These are phyloP conservation scores for Raphanus sativus DNA, from an alignment of 345 rosid genomes.

Conservation along the genomic window DNA sequence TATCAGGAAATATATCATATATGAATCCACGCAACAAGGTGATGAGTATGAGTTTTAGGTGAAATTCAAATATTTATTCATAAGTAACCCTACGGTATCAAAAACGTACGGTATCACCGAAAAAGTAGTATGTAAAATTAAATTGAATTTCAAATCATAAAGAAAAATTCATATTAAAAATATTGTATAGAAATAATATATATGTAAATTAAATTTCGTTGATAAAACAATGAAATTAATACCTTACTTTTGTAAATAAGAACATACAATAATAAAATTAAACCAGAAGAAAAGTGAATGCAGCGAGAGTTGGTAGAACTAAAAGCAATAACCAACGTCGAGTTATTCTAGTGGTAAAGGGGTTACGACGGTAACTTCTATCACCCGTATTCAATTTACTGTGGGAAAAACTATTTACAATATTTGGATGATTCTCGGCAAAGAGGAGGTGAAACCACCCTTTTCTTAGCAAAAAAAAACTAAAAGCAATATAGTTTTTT, in stretches of 20 bases:
- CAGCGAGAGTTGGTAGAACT: background rate
- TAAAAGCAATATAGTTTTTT: background rate
- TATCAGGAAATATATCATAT: background rate
- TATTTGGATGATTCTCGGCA: too few species aligned
- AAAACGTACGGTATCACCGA: background rate
- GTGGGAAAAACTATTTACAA: too few species aligned
- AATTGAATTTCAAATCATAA: background rate
- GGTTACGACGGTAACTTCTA: too few species aligned
- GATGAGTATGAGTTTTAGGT: background rate
- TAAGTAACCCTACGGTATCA: background rate
- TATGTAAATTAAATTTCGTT: background rate
- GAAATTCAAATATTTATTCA: background rate
- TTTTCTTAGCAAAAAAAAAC: background rate
- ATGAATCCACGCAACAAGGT: background rate
- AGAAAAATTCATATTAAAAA: background rate
- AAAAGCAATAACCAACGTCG: too few species aligned
- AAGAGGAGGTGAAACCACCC: too few species aligned
- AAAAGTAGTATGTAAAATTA: background rate
- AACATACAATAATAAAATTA: background rate
- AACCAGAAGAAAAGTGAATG: background rate
- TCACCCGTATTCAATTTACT: too few species aligned
- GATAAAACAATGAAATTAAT: background rate
- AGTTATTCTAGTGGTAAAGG: too few species aligned
- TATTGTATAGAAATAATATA: background rate
- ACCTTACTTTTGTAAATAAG: background rate